Evolutionary conservation across 2,329 filamentous ascomycete species (phyloP).

Genomic region (Aspergillus sp.): DNA sequence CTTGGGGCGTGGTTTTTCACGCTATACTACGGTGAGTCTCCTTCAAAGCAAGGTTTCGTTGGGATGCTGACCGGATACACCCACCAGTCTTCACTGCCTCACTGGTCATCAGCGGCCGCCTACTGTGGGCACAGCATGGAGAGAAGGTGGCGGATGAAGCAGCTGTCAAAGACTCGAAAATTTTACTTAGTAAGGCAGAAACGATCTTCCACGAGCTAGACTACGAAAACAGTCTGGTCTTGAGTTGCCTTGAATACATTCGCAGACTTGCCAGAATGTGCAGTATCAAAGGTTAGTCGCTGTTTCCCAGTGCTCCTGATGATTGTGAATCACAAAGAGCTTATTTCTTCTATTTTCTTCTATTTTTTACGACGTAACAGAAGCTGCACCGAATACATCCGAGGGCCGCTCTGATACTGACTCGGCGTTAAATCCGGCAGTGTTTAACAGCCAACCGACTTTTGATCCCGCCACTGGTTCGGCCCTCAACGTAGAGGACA

Average conservation of each 20-base stretch:
- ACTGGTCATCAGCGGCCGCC: neutral
- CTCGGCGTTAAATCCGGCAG: neutral
- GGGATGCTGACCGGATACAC: neutral
- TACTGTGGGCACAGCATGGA: neutral
- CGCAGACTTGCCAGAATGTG: neutral
- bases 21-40: neutral
- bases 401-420: neutral
- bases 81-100: neutral
- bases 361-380: neutral
- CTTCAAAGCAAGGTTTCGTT: neutral
- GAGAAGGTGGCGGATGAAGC: neutral
- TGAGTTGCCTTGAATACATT: neutral
- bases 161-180: neutral
- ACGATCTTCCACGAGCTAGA: neutral
- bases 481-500: neutral
- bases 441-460: neutral
- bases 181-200: slow-evolving; percentile 1
- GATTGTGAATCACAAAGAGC: neutral
- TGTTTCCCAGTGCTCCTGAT: neutral
- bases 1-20: neutral
- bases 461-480: neutral
- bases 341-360: neutral
- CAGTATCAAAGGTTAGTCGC: neutral
- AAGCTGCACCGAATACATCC: neutral
- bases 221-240: neutral